Base-by-base conservation (phyloP, 2,329 filamentous ascomycete genomes). In the Ophiostoma perfectum region DNA sequence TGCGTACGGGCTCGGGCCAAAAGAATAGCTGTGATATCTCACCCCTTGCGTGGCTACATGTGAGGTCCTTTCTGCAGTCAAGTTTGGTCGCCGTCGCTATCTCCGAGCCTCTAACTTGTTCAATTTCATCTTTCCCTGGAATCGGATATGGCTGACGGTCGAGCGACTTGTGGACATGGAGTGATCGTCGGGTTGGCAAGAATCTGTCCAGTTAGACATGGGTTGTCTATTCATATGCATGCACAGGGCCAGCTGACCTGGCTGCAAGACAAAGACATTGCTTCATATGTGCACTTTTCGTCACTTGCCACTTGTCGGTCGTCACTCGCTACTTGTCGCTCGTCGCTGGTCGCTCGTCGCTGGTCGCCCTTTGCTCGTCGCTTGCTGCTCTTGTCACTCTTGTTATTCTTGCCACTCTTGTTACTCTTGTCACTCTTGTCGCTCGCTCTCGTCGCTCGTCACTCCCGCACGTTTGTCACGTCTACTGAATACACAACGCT, bases 201-300 rank as follows among this genome's bases (percentile, higher is more conserved):
- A 18, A 63, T 18, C 6, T 18, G 39, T 42, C 58, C 58, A 62
- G 58, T 62, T 38, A 36, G 36, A 16, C 14, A 41, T 63, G 58
- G 41, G n/a, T 39, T 42, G 38, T 63, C 8, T 42, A 42, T 41
- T 9, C 16, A 41, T 42, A 63, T 63, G 60, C 60, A 63, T 44
- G 60, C 60, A 63, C 38, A n/a, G 39, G 60, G 39, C 42, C 60
- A 42, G 60, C 38, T 63, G 60, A 63, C 60, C 60, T 42, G 60
- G 39, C 60, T 63, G 60, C 60, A 63, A 42, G 60, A 63, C 60
- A 14, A 42, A 44, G 27, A 58, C 52, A 42, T 12, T 12, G 60
- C 60, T 42, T 42, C 14, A 9, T 63, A 42, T 63, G 58, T 42
- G 39, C 55, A 55, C 47, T 55, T 55, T 55, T 55, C 18, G 49